Evolutionary conservation across 768 basidiomycete genomes (phyloP).

Genomic region (Lactifluus volemus): DNA sequence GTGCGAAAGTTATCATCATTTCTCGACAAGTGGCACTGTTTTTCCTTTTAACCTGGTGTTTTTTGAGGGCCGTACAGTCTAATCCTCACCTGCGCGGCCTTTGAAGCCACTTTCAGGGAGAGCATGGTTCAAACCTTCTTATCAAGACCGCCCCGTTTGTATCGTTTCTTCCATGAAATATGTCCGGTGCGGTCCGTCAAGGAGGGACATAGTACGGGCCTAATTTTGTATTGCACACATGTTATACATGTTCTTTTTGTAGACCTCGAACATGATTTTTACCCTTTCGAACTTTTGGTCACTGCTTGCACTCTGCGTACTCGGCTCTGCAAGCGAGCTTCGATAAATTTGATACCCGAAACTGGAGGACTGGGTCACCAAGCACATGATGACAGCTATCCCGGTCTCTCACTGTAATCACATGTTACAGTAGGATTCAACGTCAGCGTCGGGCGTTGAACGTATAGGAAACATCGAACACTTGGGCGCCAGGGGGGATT

Average conservation of each 20-base stretch:
- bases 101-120: slow-evolving; percentile 53
- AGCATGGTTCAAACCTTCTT: slow-evolving; percentile 41
- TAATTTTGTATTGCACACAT: not conserved
- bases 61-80: slow-evolving; percentile 43
- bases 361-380: not conserved
- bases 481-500: not conserved
- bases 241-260: not conserved
- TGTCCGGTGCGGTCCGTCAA: slow-evolving; percentile 54
- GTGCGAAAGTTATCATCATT: slow-evolving; percentile 22
- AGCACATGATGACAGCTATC: not conserved
- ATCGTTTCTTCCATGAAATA: slow-evolving; percentile 17
- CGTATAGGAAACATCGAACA: not conserved
- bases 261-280: not conserved
- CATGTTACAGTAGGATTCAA: not conserved
- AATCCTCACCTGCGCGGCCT: slow-evolving; percentile 24
- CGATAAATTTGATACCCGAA: not conserved
- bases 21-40: too few relatives aligned
- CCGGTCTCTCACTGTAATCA: slow-evolving; percentile 2
- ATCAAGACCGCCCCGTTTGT: slow-evolving; percentile 56
- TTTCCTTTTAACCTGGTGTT: slow-evolving; percentile 43
- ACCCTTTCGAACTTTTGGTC: not conserved
- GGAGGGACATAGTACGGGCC: slow-evolving; percentile 24
- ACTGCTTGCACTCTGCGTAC: not conserved
- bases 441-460: not conserved
- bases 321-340: slow-evolving; percentile 12